A percentile compares a stretch with the other conserved stretches of the same genome.
phyloP scores from a whole-genome alignment of 78 protist species.

The Dictyostelium discoideum region DNA sequence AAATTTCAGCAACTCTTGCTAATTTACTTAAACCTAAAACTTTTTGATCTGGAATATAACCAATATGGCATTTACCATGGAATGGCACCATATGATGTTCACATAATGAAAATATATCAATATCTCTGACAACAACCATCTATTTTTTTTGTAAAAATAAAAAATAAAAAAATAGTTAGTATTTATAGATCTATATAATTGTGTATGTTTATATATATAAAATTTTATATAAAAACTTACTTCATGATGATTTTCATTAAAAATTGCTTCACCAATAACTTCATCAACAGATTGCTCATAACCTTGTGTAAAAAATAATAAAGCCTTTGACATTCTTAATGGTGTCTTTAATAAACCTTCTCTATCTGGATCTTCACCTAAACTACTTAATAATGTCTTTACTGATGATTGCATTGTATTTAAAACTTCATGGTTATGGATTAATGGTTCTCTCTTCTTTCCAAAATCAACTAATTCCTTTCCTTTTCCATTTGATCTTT shows the following conservation, averaged over 20 bases:
- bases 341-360: conserved; percentile 92
- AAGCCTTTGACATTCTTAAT: conserved; percentile 91
- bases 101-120: conserved; percentile 93
- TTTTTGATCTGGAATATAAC: conserved; percentile 92
- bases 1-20: conserved; percentile 94
- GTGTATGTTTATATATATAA: no score
- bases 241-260: conserved; percentile 92
- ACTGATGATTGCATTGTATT: conserved; percentile 22
- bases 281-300: conserved; percentile 87
- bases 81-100: conserved; percentile 98
- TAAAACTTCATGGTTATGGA: not conserved
- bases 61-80: conserved; percentile 92
- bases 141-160: not conserved
- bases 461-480: not conserved
- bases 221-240: not conserved
- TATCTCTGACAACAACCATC: conserved; percentile 94
- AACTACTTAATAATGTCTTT: not conserved
- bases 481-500: not conserved
- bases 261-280: conserved; percentile 91
- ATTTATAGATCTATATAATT: no score
- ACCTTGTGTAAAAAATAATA: conserved; percentile 93
- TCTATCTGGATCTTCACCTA: conserved; percentile 80
- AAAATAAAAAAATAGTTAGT: not conserved
- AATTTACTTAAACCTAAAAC: conserved; percentile 96
- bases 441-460: not conserved